Conservation (phyloP, 305 asterid species). For the Fraxinus latifolia region DNA sequence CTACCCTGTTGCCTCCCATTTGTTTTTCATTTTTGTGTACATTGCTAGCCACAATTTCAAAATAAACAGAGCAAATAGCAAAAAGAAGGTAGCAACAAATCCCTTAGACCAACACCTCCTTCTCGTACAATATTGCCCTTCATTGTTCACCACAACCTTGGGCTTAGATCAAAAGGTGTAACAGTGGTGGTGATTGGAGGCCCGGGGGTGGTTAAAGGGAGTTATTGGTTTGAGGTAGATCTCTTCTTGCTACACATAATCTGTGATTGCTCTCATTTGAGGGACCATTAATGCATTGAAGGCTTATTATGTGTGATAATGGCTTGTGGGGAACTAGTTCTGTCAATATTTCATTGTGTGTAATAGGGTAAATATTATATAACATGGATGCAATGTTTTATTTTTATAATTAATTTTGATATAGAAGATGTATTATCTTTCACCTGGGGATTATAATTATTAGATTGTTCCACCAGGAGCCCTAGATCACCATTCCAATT, state of each 20-base stretch:
- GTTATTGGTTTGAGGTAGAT: not conserved
- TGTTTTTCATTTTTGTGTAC: not conserved
- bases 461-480: not conserved
- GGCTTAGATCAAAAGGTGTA: not conserved
- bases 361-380: not conserved
- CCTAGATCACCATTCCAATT: not conserved
- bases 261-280: not conserved
- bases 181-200: not conserved
- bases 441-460: not conserved
- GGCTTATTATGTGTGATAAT: not conserved
- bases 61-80: not conserved
- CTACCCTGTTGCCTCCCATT: not conserved
- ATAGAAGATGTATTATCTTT: not conserved
- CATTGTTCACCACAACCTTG: not conserved
- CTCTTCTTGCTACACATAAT: not conserved
- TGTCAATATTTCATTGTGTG: not conserved
- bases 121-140: not conserved
- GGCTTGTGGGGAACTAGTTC: constrained; percentile 1
- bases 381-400: not conserved
- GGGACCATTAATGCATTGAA: not conserved
- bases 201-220: not conserved
- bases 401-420: not conserved
- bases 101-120: not conserved
- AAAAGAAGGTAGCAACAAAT: not conserved
- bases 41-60: not conserved